Conservation (phyloP, 192 early-diverging fungal genomes). For the Chytriomyces sp. region DNA sequence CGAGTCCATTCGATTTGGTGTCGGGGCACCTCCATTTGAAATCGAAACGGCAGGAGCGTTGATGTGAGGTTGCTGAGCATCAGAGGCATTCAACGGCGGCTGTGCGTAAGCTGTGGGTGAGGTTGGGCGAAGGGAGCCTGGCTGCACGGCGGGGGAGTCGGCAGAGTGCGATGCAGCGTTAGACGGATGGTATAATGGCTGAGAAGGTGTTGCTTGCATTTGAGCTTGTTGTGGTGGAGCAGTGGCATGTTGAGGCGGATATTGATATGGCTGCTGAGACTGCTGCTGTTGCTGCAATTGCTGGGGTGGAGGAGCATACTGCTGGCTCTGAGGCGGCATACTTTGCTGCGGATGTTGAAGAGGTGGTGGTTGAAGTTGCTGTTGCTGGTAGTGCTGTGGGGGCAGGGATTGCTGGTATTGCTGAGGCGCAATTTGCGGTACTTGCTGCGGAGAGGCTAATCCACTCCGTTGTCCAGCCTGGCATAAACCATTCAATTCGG, state of each 20-base stretch:
- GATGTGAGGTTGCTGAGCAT: background rate
- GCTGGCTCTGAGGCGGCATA: background rate
- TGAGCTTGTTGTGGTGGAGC: constrained; percentile 1
- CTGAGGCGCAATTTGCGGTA: background rate
- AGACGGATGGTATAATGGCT: background rate
- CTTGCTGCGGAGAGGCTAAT: background rate
- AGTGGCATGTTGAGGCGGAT: background rate
- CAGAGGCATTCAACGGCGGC: background rate
- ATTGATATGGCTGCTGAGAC: background rate
- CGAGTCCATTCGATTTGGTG: no score
- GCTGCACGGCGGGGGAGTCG: constrained; percentile 10
- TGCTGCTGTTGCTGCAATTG: background rate
- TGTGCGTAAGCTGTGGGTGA: constrained; percentile 4
- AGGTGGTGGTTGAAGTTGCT: background rate
- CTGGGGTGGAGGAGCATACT: background rate
- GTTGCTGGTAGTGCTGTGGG: constrained; percentile 5
- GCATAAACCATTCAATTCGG: no score
- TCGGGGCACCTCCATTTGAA: no score
- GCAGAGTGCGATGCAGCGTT: constrained; percentile 4
- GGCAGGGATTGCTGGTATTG: background rate
- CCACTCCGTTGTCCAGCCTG: background rate
- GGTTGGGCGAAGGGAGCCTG: background rate
- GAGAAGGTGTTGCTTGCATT: background rate
- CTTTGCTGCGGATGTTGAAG: background rate
- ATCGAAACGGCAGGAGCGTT: background rate